Percentiles rank a stretch among this genome's conserved stretches.
Conservation (phyloP, 2,329 filamentous ascomycete genomes). For the Diaporthe batatas region DNA sequence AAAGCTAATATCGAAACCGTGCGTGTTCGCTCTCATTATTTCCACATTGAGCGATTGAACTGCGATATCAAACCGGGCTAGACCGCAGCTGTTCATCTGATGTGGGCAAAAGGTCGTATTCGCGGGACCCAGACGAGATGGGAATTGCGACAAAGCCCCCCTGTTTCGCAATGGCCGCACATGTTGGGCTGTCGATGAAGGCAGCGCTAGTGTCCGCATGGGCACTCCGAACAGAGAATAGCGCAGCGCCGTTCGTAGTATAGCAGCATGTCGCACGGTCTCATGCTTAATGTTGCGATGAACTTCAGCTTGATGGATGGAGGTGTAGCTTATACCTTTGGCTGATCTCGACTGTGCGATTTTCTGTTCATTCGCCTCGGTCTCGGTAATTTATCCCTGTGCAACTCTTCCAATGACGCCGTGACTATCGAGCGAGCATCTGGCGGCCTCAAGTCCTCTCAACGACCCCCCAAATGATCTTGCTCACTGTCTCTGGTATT, state of each 20-base stretch:
- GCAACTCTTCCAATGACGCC: background rate
- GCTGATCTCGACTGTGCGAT: no score
- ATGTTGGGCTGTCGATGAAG: background rate
- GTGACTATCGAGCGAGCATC: background rate
- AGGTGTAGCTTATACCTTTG: background rate
- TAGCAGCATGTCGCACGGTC: background rate
- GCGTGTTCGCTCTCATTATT: background rate
- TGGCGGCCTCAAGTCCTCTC: background rate
- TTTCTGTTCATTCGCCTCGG: background rate
- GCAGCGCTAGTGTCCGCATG: background rate
- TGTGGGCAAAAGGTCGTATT: constrained; percentile 17
- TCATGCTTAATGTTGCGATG: no score
- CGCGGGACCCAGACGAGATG: constrained; percentile 16
- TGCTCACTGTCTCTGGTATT: constrained; percentile 25
- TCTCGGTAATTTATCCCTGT: background rate
- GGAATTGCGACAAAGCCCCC: constrained; percentile 16
- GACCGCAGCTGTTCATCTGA: constrained; percentile 20
- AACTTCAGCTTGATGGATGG: background rate
- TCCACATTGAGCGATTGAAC: background rate
- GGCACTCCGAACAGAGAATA: background rate
- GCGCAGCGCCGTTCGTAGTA: background rate
- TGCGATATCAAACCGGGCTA: constrained; percentile 20
- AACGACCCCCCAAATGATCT: constrained; percentile 31
- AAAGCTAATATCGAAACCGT: background rate
- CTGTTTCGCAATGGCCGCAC: constrained; percentile 13